These are phyloP conservation scores for Oropetium thomaeum DNA, from an alignment of 176 grass and related monocot genomes.

Conservation along the genomic window DNA sequence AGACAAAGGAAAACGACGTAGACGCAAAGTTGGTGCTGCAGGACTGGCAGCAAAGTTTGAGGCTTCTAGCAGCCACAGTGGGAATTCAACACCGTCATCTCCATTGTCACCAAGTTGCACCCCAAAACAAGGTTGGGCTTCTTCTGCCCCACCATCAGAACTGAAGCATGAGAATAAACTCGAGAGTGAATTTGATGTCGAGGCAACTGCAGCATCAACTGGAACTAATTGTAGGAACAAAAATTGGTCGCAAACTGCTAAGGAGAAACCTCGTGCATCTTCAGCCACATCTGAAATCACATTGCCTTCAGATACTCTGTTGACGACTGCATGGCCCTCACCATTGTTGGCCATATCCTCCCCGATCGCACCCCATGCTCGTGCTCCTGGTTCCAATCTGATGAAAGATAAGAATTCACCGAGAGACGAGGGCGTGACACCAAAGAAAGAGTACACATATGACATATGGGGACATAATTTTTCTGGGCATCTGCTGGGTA, in stretches of 20 bases:
- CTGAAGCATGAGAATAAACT: constrained; percentile 43
- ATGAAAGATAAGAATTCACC: constrained; percentile 56
- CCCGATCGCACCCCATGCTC: constrained; percentile 51
- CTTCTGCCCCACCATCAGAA: constrained; percentile 40
- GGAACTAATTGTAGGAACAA: constrained; percentile 26
- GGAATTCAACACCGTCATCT: constrained; percentile 85
- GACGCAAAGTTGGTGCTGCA: constrained; percentile 35
- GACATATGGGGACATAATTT: constrained; percentile 98
- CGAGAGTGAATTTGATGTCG: constrained; percentile 25
- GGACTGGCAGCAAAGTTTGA: constrained; percentile 73
- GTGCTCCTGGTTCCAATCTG: constrained; percentile 78
- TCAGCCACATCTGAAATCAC: constrained; percentile 34
- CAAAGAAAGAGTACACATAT: constrained; percentile 66
- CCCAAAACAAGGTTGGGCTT: constrained; percentile 60
- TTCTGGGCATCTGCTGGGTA: constrained; percentile 53
- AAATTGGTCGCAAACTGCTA: constrained; percentile 18
- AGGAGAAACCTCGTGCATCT: constrained; percentile 39
- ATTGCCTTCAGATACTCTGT: constrained; percentile 14
- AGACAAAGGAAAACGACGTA: constrained; percentile 69
- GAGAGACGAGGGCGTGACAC: constrained; percentile 34
- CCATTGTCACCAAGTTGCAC: constrained; percentile 69
- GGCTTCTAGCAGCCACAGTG: constrained; percentile 93
- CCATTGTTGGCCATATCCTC: constrained; percentile 40
- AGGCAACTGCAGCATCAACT: constrained; percentile 34
- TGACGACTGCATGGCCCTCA: constrained; percentile 25